phyloP scores from a whole-genome alignment of 2,329 filamentous ascomycete genomes.

The Aspergillus ochraceoroseus region DNA sequence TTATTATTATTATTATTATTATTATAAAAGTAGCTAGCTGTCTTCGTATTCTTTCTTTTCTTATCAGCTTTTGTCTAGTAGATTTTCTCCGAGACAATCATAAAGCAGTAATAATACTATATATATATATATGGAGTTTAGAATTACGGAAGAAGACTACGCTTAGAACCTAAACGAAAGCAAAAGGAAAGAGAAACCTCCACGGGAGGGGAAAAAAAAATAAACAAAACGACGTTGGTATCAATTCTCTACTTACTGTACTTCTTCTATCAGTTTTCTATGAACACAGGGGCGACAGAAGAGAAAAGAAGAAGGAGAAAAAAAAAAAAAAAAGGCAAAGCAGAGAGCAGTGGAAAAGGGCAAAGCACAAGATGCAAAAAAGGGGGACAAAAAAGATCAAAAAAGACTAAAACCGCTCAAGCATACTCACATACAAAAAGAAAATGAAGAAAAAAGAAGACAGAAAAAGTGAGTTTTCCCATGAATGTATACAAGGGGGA shows the following conservation, averaged over 20 bases:
- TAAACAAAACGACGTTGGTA: conserved; percentile 17
- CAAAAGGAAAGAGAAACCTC: no score
- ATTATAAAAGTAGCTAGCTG: no score
- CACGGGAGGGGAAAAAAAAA: no score
- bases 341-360: conserved; percentile 10
- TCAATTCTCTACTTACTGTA: conserved; percentile 23
- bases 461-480: conserved; percentile 13
- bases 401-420: conserved; percentile 16
- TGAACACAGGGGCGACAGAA: conserved; percentile 6
- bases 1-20: no score
- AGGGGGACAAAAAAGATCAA: not conserved
- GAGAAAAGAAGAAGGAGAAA: conserved; percentile 5
- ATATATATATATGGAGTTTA: no score
- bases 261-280: conserved; percentile 25
- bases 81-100: no score
- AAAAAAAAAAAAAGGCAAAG: conserved; percentile 7
- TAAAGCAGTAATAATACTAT: no score
- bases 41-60: no score
- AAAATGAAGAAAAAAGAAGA: no score
- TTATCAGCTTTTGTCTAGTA: no score
- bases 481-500: conserved; percentile 17
- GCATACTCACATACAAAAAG: conserved; percentile 14
- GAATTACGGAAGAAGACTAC: no score
- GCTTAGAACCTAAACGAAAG: no score
- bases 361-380: conserved; percentile 3